phyloP scores from a whole-genome alignment of 2,329 filamentous ascomycete genomes.

The Graphiopsis chlorocephala region DNA sequence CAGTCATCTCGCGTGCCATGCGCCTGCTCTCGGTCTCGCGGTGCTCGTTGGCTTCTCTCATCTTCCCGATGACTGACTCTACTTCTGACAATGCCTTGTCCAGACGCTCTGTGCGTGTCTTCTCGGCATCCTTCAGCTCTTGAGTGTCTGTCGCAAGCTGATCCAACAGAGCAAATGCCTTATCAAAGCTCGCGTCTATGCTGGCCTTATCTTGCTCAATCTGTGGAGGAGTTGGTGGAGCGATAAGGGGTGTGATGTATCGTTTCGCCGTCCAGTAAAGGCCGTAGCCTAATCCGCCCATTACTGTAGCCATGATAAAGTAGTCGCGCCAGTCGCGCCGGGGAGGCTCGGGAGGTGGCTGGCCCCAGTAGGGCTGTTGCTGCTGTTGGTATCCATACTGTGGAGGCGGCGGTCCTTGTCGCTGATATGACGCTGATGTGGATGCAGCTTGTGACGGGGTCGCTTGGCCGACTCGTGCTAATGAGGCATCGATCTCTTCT shows the following conservation, averaged over 20 bases:
- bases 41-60: constrained; percentile 76
- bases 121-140: constrained; percentile 80
- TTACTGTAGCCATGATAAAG: constrained; percentile 99
- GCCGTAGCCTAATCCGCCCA: constrained; percentile 84
- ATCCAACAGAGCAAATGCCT: constrained; percentile 85
- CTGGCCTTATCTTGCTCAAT: constrained; percentile 90
- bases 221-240: constrained; percentile 89
- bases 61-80: constrained; percentile 74
- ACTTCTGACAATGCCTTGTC: constrained; percentile 80
- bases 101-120: constrained; percentile 76
- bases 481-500: constrained; percentile 85
- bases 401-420: constrained; percentile 26
- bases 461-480: constrained; percentile 70
- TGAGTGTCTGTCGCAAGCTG: constrained; percentile 89
- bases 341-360: constrained; percentile 60
- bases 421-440: constrained; percentile 44
- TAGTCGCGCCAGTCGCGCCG: constrained; percentile 95
- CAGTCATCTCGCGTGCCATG: constrained; percentile 80
- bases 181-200: constrained; percentile 91
- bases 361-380: constrained; percentile 50
- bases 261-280: constrained; percentile 87
- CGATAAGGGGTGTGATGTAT: constrained; percentile 86
- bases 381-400: constrained; percentile 42
- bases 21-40: constrained; percentile 85
- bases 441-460: constrained; percentile 44